Evolutionary conservation across 768 basidiomycete genomes (phyloP).

Genomic region (Lactifluus piperatus): DNA sequence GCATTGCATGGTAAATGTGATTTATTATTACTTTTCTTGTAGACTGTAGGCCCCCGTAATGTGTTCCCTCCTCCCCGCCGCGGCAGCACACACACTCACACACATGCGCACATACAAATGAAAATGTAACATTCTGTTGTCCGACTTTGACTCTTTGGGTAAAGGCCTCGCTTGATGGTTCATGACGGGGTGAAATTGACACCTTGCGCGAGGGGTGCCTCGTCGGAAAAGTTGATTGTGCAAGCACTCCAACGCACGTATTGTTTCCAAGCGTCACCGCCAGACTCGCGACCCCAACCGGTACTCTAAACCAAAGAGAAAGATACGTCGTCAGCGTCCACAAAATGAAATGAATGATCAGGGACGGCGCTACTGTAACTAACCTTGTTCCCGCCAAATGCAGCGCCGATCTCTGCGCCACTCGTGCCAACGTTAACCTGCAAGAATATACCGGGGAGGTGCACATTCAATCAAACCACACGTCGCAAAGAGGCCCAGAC

Average conservation of each 20-base stretch:
- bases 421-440: slow-evolving; percentile 61
- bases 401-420: slow-evolving; percentile 73
- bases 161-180: background rate
- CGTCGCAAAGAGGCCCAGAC: no score
- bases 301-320: slow-evolving; percentile 46
- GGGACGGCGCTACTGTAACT: slow-evolving; percentile 19
- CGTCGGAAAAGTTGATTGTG: slow-evolving; percentile 88
- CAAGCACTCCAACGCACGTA: slow-evolving; percentile 89
- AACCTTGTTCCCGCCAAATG: slow-evolving; percentile 93
- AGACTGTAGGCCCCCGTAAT: slow-evolving; percentile 16
- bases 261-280: slow-evolving; percentile 98
- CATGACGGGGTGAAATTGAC: slow-evolving; percentile 62
- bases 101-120: slow-evolving; percentile 1
- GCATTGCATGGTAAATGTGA: slow-evolving; percentile 20
- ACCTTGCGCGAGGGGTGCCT: slow-evolving; percentile 87
- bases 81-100: background rate
- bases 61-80: background rate
- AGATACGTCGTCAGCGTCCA: background rate
- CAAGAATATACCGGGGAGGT: background rate
- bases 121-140: slow-evolving; percentile 12
- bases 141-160: no score
- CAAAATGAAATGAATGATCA: no score
- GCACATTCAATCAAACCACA: background rate
- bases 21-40: slow-evolving; percentile 19
- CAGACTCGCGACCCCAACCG: slow-evolving; percentile 93